These are phyloP conservation scores for Erysimum cheiri DNA, from an alignment of 441 rosid genomes.

Conservation along the genomic window DNA sequence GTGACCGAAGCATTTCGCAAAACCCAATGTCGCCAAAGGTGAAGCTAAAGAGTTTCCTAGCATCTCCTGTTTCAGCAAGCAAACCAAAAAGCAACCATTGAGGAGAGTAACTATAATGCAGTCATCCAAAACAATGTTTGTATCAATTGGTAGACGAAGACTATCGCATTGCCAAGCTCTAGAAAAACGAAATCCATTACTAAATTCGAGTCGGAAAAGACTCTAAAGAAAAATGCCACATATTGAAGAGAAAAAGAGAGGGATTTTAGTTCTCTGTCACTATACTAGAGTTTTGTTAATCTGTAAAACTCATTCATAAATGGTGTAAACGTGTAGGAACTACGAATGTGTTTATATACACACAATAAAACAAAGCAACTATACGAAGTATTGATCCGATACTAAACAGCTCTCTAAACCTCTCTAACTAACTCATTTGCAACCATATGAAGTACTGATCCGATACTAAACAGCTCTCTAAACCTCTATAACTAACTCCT, in stretches of 20 bases:
- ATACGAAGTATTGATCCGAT: neutral
- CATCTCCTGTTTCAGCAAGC: slow-evolving; percentile 55
- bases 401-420: neutral
- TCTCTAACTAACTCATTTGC: neutral
- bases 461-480: too few species aligned
- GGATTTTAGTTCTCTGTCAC: neutral
- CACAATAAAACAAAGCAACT: neutral
- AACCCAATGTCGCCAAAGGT: slow-evolving; percentile 52
- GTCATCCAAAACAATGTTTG: neutral
- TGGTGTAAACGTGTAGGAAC: too few species aligned
- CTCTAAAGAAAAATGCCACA: neutral
- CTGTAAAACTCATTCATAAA: neutral
- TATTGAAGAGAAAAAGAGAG: too few species aligned
- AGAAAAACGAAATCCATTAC: neutral
- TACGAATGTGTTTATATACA: too few species aligned
- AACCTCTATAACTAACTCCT: too few species aligned
- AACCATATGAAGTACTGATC: too few species aligned
- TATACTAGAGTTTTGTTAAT: neutral
- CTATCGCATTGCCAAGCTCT: neutral
- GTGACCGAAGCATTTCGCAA: slow-evolving; percentile 33
- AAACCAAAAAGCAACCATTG: slow-evolving; percentile 8
- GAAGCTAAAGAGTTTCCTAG: slow-evolving; percentile 60
- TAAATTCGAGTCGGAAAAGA: neutral
- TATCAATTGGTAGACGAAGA: neutral
- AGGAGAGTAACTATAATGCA: neutral